phyloP scores from a whole-genome alignment of 257 asterid genomes.

The Salvia splendens region DNA sequence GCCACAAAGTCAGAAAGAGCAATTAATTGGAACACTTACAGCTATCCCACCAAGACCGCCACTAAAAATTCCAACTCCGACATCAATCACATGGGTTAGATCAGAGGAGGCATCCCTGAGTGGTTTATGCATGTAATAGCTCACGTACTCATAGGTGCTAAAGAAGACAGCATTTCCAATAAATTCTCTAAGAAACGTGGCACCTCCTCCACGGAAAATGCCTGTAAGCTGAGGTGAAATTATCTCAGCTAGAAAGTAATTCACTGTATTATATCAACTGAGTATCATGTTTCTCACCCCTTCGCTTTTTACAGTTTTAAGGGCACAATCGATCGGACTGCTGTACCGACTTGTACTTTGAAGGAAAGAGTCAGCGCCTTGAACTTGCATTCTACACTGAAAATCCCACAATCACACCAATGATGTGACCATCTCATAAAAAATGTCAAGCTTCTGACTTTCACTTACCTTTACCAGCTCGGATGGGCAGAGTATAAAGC shows the following conservation, averaged over 20 bases:
- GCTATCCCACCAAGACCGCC: constrained; percentile 90
- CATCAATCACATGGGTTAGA: constrained; percentile 58
- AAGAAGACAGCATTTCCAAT: constrained; percentile 84
- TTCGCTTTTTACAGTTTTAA: constrained; percentile 65
- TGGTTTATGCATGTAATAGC: constrained; percentile 66
- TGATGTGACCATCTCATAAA: constrained; percentile 26
- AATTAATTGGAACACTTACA: constrained; percentile 47
- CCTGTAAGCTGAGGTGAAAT: constrained; percentile 67
- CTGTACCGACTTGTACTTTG: constrained; percentile 58
- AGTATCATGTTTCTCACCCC: constrained; percentile 65
- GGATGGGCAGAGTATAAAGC: constrained; percentile 84
- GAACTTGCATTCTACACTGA: constrained; percentile 99
- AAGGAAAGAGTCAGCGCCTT: constrained; percentile 64
- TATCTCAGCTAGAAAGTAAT: constrained; percentile 44
- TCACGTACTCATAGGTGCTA: constrained; percentile 76
- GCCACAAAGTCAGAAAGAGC: constrained; percentile 18
- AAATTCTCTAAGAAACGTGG: constrained; percentile 80
- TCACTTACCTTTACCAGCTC: constrained; percentile 81
- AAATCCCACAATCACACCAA: constrained; percentile 53
- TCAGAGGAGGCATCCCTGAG: constrained; percentile 57
- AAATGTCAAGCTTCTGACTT: constrained; percentile 28
- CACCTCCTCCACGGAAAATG: constrained; percentile 74
- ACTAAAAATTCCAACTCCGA: constrained; percentile 77
- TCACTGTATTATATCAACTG: constrained; percentile 18
- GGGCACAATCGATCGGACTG: constrained; percentile 82